These are phyloP conservation scores for Thelonectria olida DNA, from an alignment of 2,329 filamentous ascomycete species.

Conservation along the genomic window DNA sequence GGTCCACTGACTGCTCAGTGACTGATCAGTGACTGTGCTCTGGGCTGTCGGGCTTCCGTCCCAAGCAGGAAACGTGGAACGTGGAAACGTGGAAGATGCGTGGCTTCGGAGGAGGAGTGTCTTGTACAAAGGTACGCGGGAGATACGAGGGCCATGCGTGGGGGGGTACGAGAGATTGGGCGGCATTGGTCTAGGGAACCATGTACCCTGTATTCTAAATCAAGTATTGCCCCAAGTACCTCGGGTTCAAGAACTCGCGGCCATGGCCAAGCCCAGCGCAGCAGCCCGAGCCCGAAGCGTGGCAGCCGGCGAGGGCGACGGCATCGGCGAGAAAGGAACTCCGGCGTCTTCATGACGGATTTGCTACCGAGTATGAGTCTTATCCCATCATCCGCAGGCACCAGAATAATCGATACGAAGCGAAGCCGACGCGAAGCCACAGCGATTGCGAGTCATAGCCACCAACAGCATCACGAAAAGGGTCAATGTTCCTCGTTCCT, in stretches of 20 bases:
- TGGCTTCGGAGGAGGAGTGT: too few species aligned
- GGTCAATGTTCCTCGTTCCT: not conserved
- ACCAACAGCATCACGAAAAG: not conserved
- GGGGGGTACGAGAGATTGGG: conserved; percentile 27
- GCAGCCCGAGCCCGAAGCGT: conserved; percentile 16
- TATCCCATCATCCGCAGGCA: not conserved
- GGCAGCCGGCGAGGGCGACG: conserved; percentile 3
- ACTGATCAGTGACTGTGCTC: conserved; percentile 18
- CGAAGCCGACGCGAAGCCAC: not conserved
- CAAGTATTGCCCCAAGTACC: conserved; percentile 32
- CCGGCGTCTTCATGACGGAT: not conserved
- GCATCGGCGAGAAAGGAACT: conserved; percentile 11
- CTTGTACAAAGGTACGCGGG: conserved; percentile 33
- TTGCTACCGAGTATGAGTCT: not conserved
- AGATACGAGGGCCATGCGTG: conserved; percentile 30
- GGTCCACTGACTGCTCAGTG: conserved; percentile 17
- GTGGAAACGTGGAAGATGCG: conserved; percentile 28
- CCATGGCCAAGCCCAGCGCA: not conserved
- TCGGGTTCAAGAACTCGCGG: conserved; percentile 11
- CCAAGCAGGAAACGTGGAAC: conserved; percentile 14
- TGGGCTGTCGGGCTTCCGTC: not conserved
- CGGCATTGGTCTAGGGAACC: conserved; percentile 10
- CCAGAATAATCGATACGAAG: not conserved
- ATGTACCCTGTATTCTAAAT: conserved; percentile 30
- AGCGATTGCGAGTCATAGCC: conserved; percentile 2